Conservation (phyloP, 1,284 basidiomycete species). For the Termitomyces sp. region DNA sequence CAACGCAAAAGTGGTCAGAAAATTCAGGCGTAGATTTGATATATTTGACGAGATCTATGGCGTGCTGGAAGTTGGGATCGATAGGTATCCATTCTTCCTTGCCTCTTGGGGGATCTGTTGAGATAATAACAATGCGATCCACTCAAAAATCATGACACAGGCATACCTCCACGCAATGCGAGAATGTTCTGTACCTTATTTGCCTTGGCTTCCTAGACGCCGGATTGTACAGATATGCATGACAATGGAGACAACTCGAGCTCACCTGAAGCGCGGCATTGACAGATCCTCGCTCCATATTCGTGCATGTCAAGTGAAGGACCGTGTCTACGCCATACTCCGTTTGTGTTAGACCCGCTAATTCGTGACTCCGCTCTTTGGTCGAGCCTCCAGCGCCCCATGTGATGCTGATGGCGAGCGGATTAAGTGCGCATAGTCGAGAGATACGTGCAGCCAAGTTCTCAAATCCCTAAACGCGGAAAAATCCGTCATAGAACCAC, state of each 20-base stretch:
- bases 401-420: slow-evolving; percentile 83
- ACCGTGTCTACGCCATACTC: slow-evolving; percentile 80
- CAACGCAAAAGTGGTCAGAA: slow-evolving; percentile 85
- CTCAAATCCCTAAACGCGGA: slow-evolving; percentile 63
- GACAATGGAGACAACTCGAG: slow-evolving; percentile 3
- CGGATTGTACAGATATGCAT: slow-evolving; percentile 1
- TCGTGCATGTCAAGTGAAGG: slow-evolving; percentile 96
- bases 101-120: slow-evolving; percentile 83
- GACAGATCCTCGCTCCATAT: slow-evolving; percentile 87
- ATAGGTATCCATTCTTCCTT: slow-evolving; percentile 89
- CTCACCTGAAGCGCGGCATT: slow-evolving; percentile 78
- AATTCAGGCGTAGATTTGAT: slow-evolving; percentile 81
- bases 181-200: slow-evolving; percentile 88
- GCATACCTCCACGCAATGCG: slow-evolving; percentile 81
- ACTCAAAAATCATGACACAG: background rate
- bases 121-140: background rate
- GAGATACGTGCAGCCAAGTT: slow-evolving; percentile 81
- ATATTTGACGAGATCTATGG: slow-evolving; percentile 86
- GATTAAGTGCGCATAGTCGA: slow-evolving; percentile 64
- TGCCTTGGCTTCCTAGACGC: slow-evolving; percentile 67
- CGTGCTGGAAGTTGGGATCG: slow-evolving; percentile 84
- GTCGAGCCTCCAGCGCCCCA: slow-evolving; percentile 98
- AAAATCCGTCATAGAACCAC: slow-evolving; percentile 13
- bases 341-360: slow-evolving; percentile 68
- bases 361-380: slow-evolving; percentile 81